Evolutionary conservation across 371 early-diverging fungal species (phyloP).

Genomic region (Rhizomucor miehei): DNA sequence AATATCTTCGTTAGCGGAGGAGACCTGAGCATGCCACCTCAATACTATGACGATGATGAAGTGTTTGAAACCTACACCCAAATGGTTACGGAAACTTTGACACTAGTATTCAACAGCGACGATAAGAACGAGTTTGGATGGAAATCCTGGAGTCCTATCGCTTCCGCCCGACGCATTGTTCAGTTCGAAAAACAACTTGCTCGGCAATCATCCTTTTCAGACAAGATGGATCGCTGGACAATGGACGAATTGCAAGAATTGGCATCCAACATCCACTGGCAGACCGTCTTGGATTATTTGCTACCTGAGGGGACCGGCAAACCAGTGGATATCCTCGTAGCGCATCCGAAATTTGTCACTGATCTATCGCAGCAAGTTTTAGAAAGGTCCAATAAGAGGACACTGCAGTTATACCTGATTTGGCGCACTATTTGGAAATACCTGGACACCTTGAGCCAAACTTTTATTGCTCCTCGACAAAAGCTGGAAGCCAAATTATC

Average conservation of each 20-base stretch:
- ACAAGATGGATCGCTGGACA: conserved; percentile 15
- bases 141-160: conserved; percentile 27
- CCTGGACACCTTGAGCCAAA: conserved; percentile 29
- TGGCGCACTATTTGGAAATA: conserved; percentile 39
- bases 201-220: conserved; percentile 1
- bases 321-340: conserved; percentile 32
- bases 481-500: conserved; percentile 27
- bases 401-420: conserved; percentile 39
- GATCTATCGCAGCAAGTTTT: conserved; percentile 22
- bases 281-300: conserved; percentile 17
- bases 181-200: conserved; percentile 13
- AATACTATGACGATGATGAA: conserved; percentile 44
- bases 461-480: conserved; percentile 18
- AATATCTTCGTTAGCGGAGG: conserved; percentile 32
- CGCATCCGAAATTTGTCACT: conserved; percentile 31
- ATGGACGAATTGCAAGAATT: conserved; percentile 24
- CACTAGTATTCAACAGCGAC: conserved; percentile 23
- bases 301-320: conserved; percentile 14
- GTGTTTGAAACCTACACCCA: conserved; percentile 26
- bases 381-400: conserved; percentile 16
- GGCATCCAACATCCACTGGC: conserved; percentile 47
- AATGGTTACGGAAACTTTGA: conserved; percentile 27
- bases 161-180: conserved; percentile 37
- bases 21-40: conserved; percentile 50
- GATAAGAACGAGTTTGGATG: conserved; percentile 28